Evolutionary conservation across 495 filamentous ascomycete genomes (phyloP).

Genomic region (Beverwykella pulmonaria): DNA sequence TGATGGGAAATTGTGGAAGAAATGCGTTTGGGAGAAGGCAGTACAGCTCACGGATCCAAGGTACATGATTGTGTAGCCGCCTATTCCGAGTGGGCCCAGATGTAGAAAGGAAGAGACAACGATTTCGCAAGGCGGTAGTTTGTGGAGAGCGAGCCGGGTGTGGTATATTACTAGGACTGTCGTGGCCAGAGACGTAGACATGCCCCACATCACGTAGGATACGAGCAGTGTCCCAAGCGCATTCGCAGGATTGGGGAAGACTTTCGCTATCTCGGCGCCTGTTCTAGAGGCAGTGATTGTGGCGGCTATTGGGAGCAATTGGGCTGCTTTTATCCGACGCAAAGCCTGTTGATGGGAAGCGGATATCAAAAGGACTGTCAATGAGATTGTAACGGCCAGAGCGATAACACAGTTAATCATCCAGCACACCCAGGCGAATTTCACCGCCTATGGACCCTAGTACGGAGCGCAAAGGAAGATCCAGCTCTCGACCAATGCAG

Average conservation of each 20-base stretch:
- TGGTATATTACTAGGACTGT: constrained; percentile 65
- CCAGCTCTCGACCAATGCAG: constrained; percentile 62
- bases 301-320: constrained; percentile 64
- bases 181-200: constrained; percentile 59
- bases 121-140: constrained; percentile 61
- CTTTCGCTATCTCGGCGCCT: constrained; percentile 58
- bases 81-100: constrained; percentile 63
- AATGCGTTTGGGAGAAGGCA: constrained; percentile 57
- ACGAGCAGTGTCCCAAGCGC: constrained; percentile 60
- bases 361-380: constrained; percentile 57
- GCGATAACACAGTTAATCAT: constrained; percentile 61
- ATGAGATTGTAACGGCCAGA: constrained; percentile 53
- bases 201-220: constrained; percentile 64
- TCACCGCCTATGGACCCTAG: constrained; percentile 55
- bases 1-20: constrained; percentile 46
- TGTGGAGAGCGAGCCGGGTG: constrained; percentile 61
- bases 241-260: constrained; percentile 57
- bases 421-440: constrained; percentile 57
- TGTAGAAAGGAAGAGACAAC: constrained; percentile 68
- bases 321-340: constrained; percentile 61
- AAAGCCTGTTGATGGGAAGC: constrained; percentile 48
- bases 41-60: constrained; percentile 56
- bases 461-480: constrained; percentile 58
- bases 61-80: constrained; percentile 62
- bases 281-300: constrained; percentile 62